Evolutionary conservation across 1,284 basidiomycete species (phyloP).

Genomic region (Leccinum fuscescens): DNA sequence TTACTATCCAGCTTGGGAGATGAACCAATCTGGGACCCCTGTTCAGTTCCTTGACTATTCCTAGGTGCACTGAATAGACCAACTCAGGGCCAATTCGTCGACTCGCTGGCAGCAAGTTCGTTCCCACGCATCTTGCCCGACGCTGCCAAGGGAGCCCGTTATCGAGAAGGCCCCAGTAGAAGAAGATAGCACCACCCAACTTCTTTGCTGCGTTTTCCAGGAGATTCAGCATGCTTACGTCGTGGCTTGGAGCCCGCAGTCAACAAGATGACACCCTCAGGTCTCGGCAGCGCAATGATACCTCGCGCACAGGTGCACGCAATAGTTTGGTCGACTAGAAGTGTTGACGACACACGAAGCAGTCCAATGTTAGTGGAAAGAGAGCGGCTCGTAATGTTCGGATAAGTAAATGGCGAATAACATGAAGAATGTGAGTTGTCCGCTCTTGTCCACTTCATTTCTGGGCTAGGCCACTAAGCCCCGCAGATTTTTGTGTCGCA

Average conservation of each 20-base stretch:
- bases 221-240: background rate
- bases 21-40: background rate
- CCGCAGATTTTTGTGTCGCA: background rate
- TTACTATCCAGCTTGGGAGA: background rate
- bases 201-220: background rate
- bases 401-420: background rate
- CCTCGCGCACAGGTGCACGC: background rate
- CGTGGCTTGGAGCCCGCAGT: slow-evolving; percentile 1
- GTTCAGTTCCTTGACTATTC: background rate
- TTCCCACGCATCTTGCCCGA: background rate
- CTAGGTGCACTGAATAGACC: no score
- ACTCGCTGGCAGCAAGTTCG: background rate
- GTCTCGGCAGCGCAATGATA: background rate
- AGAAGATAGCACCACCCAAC: background rate
- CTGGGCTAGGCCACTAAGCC: background rate
- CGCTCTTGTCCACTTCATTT: background rate
- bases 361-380: background rate
- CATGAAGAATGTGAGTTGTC: background rate
- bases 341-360: background rate
- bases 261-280: background rate
- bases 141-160: background rate
- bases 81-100: background rate
- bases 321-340: background rate
- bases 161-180: background rate
- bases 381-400: background rate